Conservation (phyloP, 176 grass and related monocot species). For the Phyllostachys edulis region DNA sequence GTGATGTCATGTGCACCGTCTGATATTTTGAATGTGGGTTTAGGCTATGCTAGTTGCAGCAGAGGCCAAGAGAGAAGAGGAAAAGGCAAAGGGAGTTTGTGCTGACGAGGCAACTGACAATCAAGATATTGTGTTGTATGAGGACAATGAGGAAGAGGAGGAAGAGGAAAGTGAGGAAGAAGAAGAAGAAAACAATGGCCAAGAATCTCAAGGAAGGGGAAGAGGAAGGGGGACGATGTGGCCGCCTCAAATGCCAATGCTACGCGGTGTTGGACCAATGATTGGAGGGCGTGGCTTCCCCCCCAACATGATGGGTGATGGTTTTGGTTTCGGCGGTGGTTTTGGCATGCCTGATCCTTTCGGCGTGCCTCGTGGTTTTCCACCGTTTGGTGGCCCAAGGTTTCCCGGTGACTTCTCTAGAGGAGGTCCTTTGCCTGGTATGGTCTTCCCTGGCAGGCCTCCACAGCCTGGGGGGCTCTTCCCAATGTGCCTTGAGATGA, state of each 20-base stretch:
- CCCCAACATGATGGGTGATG: constrained; percentile 80
- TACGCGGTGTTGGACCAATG: constrained; percentile 53
- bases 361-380: constrained; percentile 70
- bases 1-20: background rate
- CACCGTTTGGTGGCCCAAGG: constrained; percentile 75
- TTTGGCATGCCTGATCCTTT: constrained; percentile 82
- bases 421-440: constrained; percentile 63
- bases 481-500: constrained; percentile 74
- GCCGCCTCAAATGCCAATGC: constrained; percentile 80
- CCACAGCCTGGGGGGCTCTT: constrained; percentile 57
- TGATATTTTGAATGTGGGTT: constrained; percentile 27
- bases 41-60: constrained; percentile 86
- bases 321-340: constrained; percentile 66
- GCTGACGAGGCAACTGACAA: constrained; percentile 61
- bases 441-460: constrained; percentile 76
- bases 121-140: constrained; percentile 89
- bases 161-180: constrained; percentile 95
- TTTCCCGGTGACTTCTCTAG: constrained; percentile 67
- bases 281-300: constrained; percentile 71
- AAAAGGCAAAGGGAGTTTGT: constrained; percentile 89
- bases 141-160: constrained; percentile 97
- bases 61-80: constrained; percentile 79
- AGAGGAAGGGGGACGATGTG: constrained; percentile 77
- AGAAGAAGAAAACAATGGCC: constrained; percentile 54
- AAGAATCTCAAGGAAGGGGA: constrained; percentile 64